Conservation (phyloP, 768 basidiomycete genomes). For the Trametes cubensis region DNA sequence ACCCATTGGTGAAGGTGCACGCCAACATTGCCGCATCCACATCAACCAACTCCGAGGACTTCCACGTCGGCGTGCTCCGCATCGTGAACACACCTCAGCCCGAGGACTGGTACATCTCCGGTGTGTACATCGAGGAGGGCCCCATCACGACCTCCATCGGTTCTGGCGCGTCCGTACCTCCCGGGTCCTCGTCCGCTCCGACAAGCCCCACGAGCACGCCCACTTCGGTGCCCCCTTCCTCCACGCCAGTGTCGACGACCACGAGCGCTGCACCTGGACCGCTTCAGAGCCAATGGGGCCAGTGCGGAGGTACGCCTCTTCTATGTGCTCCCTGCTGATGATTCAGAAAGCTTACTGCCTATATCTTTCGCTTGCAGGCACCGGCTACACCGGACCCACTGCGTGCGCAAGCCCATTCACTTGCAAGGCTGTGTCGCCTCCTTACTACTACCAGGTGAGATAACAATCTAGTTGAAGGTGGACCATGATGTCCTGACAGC, state of each 20-base stretch:
- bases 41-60: slow-evolving; percentile 62
- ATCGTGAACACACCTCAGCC: slow-evolving; percentile 48
- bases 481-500: too few relatives aligned
- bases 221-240: not conserved
- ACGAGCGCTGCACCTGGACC: slow-evolving; percentile 44
- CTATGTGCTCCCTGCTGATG: not conserved
- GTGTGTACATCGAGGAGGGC: slow-evolving; percentile 62
- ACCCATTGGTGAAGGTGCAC: slow-evolving; percentile 52
- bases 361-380: slow-evolving; percentile 34
- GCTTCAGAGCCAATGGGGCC: slow-evolving; percentile 49
- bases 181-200: not conserved
- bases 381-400: slow-evolving; percentile 50
- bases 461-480: not conserved
- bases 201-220: not conserved
- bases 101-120: slow-evolving; percentile 63
- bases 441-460: slow-evolving; percentile 56
- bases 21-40: slow-evolving; percentile 50
- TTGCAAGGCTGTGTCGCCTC: slow-evolving; percentile 49
- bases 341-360: not conserved
- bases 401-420: slow-evolving; percentile 44
- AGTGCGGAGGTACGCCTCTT: slow-evolving; percentile 50
- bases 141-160: slow-evolving; percentile 57
- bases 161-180: slow-evolving; percentile 30
- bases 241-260: slow-evolving; percentile 24
- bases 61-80: slow-evolving; percentile 63